Evolutionary conservation across 2,329 filamentous ascomycete genomes (phyloP).

Genomic region (Ophiosphaerella herpotricha): DNA sequence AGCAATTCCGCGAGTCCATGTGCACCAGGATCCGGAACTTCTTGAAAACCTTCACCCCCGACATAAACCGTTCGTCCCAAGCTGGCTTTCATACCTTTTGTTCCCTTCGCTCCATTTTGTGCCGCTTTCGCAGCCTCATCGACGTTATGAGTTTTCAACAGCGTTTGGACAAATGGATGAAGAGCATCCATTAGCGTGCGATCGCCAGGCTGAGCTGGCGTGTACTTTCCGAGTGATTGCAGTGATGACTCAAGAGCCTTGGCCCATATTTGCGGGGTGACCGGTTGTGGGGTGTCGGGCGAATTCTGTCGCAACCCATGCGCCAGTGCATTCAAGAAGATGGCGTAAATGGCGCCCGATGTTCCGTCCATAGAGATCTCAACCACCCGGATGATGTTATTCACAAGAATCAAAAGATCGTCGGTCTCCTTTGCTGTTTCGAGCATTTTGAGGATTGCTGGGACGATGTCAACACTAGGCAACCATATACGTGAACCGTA

Average conservation of each 20-base stretch:
- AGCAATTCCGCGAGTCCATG: slow-evolving; percentile 86
- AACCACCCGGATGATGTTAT: slow-evolving; percentile 65
- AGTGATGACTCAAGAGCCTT: slow-evolving; percentile 73
- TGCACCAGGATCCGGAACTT: slow-evolving; percentile 75
- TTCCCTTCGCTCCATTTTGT: slow-evolving; percentile 75
- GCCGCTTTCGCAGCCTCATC: slow-evolving; percentile 76
- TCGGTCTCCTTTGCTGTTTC: slow-evolving; percentile 52
- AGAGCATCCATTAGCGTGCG: slow-evolving; percentile 89
- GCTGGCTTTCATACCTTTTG: slow-evolving; percentile 90
- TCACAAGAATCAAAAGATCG: slow-evolving; percentile 64
- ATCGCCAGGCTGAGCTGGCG: slow-evolving; percentile 86
- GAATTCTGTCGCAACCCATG: slow-evolving; percentile 66
- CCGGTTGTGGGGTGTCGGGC: slow-evolving; percentile 49
- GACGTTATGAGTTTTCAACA: slow-evolving; percentile 68
- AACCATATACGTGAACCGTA: slow-evolving; percentile 39
- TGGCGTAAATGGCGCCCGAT: slow-evolving; percentile 78
- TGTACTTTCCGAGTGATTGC: slow-evolving; percentile 71
- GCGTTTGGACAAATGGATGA: slow-evolving; percentile 79
- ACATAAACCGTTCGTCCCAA: slow-evolving; percentile 84
- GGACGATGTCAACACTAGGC: slow-evolving; percentile 26
- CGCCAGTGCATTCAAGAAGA: slow-evolving; percentile 86
- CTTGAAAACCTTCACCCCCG: slow-evolving; percentile 70
- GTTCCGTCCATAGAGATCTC: slow-evolving; percentile 76
- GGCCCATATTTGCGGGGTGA: slow-evolving; percentile 62
- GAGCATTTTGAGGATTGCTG: slow-evolving; percentile 51